Evolutionary conservation across 2,329 filamentous ascomycete species (phyloP).

Genomic region (Aspergillus tamarii): DNA sequence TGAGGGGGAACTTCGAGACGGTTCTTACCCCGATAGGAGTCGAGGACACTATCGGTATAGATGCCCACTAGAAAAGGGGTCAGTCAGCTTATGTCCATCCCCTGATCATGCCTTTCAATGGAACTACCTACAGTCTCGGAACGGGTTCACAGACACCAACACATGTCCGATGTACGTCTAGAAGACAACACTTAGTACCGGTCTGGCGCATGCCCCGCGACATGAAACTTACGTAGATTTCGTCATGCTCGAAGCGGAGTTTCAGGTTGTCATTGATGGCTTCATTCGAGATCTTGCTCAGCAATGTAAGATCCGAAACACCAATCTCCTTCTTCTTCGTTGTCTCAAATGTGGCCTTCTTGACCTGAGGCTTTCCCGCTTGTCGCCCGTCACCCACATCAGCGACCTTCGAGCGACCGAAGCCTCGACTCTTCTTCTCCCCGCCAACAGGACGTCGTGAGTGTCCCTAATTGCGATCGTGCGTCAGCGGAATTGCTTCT

Average conservation of each 20-base stretch:
- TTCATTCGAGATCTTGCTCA: slow-evolving; percentile 98
- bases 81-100: neutral
- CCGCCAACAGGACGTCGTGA: slow-evolving; percentile 48
- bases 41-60: slow-evolving; percentile 91
- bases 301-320: slow-evolving; percentile 93
- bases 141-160: slow-evolving; percentile 97
- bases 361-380: slow-evolving; percentile 68
- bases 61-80: slow-evolving; percentile 71
- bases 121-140: slow-evolving; percentile 73
- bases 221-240: slow-evolving; percentile 75
- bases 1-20: slow-evolving; percentile 90
- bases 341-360: slow-evolving; percentile 94
- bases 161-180: slow-evolving; percentile 99
- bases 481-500: slow-evolving; percentile 23
- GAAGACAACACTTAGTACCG: slow-evolving; percentile 19
- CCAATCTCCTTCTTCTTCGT: slow-evolving; percentile 99
- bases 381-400: slow-evolving; percentile 49
- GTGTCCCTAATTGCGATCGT: slow-evolving; percentile 38
- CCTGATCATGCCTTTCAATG: neutral
- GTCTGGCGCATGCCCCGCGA: slow-evolving; percentile 21
- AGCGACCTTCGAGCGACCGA: slow-evolving; percentile 47
- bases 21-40: slow-evolving; percentile 96
- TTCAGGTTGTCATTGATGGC: slow-evolving; percentile 99
- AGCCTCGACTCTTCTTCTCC: slow-evolving; percentile 46
- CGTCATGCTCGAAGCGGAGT: slow-evolving; percentile 94